Evolutionary conservation across 1,139 yeast genomes (phyloP), one percentile per base, ranked within the genome.

Genomic region (Nakaseomyces sp.): DNA sequence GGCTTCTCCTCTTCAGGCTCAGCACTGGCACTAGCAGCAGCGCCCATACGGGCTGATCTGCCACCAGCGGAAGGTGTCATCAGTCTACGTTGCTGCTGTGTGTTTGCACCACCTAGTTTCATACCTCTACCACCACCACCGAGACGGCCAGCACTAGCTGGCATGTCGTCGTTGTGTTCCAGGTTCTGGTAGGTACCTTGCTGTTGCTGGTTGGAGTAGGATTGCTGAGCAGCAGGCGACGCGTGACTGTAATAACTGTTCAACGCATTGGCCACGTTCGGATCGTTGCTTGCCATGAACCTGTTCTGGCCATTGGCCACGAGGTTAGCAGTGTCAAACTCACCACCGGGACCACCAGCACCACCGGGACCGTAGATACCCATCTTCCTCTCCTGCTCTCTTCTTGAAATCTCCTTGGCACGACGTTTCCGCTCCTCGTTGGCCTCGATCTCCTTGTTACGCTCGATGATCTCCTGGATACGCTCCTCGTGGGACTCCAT

Each of bases 401-500:
- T 81, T 65, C 95, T 79, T 60, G 89, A 96, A 51, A 93, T 83
- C 66, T 91, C 96, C 66, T 84, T 86, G 41, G 97, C 98, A 64
- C 87, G 81, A 66, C 94, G 84, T 70, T 89, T 91, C 66, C 97
- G 82, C 67, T 91, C 96, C 66, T 91, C 98, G 43, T 88, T 82
- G 37, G 98, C 98, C 67, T 91, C 98, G 61, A 87, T 72, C 68
- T 91, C 98, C 69, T 91, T 93, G 69, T 91, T 91, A 63, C 94
- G 80, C 66, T 91, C 97, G 58, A 93, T 91, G 61, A 91, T 89
- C 64, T 93, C 97, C 70, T 91, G 97, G 59, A 93, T 89, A 71
- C 87, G 89, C 68, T 93, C 99, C 67, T 93, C 98, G 61, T 91
- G 97, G 33, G 95, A 84, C 67, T 93, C 97, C 98, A 93, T 91